Percentiles rank a stretch among this genome's conserved stretches.
Evolutionary conservation across 2,329 filamentous ascomycete genomes (phyloP).

Genomic region (Penicillium sp.): DNA sequence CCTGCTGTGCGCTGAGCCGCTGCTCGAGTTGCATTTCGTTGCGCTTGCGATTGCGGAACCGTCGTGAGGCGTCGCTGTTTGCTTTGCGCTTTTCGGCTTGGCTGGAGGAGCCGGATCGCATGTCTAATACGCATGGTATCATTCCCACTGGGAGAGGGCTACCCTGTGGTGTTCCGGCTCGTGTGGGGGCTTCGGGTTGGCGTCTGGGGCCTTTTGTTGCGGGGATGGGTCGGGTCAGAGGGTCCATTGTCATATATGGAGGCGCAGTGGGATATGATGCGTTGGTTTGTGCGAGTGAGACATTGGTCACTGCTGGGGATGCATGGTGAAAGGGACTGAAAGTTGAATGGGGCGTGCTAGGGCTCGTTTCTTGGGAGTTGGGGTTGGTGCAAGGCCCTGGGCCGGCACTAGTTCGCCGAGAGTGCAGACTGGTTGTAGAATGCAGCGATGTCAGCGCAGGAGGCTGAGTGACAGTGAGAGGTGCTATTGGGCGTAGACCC

Average conservation of each 20-base stretch:
- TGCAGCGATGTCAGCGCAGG: constrained; percentile 27
- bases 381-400: constrained; percentile 28
- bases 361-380: constrained; percentile 37
- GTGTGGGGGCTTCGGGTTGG: constrained; percentile 14
- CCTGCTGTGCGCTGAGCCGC: constrained; percentile 36
- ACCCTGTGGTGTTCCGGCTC: constrained; percentile 13
- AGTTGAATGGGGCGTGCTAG: constrained; percentile 34
- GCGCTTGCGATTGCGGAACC: constrained; percentile 44
- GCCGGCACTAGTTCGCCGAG: constrained; percentile 31
- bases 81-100: constrained; percentile 44
- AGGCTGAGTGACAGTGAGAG: constrained; percentile 17
- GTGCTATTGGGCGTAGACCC: constrained; percentile 22
- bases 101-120: constrained; percentile 42
- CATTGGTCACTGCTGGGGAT: constrained; percentile 29
- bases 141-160: constrained; percentile 23
- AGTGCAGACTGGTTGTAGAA: constrained; percentile 35
- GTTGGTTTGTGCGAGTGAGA: constrained; percentile 19
- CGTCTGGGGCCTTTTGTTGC: constrained; percentile 21
- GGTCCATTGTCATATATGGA: constrained; percentile 28
- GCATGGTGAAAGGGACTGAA: constrained; percentile 33
- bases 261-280: constrained; percentile 21
- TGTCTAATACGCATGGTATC: constrained; percentile 40
- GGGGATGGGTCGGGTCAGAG: constrained; percentile 25
- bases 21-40: constrained; percentile 42
- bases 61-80: constrained; percentile 43